phyloP scores from a whole-genome alignment of 768 basidiomycete species.

The Lentinula lateritia region DNA sequence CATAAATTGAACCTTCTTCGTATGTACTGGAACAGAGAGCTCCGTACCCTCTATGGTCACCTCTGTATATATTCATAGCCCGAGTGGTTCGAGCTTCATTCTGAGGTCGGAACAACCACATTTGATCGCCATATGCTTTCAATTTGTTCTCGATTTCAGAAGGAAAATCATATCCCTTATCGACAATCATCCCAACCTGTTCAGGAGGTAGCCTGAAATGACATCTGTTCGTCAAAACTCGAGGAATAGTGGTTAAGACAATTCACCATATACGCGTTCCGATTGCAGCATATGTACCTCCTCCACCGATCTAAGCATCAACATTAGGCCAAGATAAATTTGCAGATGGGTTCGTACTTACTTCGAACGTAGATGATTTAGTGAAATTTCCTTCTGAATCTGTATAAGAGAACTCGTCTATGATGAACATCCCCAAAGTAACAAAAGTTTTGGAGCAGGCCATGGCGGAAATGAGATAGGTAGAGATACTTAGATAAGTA shows the following conservation, averaged over 20 bases:
- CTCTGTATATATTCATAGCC: constrained; percentile 68
- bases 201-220: constrained; percentile 55
- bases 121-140: constrained; percentile 57
- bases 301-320: constrained; percentile 71
- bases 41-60: constrained; percentile 63
- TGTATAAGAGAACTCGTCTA: constrained; percentile 70
- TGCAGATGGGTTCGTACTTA: constrained; percentile 17
- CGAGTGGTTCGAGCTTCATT: constrained; percentile 55
- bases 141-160: constrained; percentile 47
- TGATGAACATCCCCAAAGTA: constrained; percentile 87
- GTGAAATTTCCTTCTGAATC: constrained; percentile 52
- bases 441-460: constrained; percentile 34
- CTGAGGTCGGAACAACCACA: constrained; percentile 75
- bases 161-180: constrained; percentile 77
- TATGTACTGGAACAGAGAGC: neutral
- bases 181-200: constrained; percentile 77
- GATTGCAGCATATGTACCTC: constrained; percentile 76
- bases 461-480: neutral
- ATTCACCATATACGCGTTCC: constrained; percentile 77
- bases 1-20: neutral
- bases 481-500: too few species aligned
- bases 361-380: constrained; percentile 44
- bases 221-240: too few species aligned
- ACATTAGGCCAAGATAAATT: neutral
- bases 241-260: neutral